phyloP scores from a whole-genome alignment of 768 basidiomycete species.

The Termitomyces bulborhizus region DNA sequence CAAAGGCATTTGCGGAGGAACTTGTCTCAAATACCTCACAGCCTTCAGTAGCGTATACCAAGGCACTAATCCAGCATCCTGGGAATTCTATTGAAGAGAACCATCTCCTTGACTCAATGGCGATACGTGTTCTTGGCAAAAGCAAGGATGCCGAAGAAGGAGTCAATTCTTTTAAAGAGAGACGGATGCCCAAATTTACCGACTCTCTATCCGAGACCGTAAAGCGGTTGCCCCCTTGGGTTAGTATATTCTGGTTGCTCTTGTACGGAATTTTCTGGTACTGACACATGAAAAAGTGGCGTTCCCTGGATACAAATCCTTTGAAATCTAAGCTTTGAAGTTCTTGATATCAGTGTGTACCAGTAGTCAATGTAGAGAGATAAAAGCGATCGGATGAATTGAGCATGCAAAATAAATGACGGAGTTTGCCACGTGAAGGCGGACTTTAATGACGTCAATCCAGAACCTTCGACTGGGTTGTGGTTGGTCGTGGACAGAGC shows the following conservation, averaged over 20 bases:
- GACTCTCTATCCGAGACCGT: constrained; percentile 36
- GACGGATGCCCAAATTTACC: constrained; percentile 35
- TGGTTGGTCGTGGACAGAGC: not conserved
- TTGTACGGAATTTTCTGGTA: not conserved
- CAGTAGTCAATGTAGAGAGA: too few species aligned
- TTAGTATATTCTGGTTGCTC: constrained; percentile 18
- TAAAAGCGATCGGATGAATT: too few species aligned
- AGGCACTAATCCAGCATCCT: constrained; percentile 45
- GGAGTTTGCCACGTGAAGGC: not conserved
- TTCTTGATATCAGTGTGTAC: not conserved
- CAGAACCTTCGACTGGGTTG: constrained; percentile 3
- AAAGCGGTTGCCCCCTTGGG: constrained; percentile 48
- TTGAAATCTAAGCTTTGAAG: constrained; percentile 12
- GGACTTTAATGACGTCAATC: constrained; percentile 5
- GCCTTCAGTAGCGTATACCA: constrained; percentile 43
- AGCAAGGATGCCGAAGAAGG: constrained; percentile 42
- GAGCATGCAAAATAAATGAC: too few species aligned
- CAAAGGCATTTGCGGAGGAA: constrained; percentile 45
- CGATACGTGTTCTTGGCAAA: constrained; percentile 32
- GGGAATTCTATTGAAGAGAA: constrained; percentile 46
- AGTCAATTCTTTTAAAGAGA: constrained; percentile 41
- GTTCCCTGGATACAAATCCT: constrained; percentile 10
- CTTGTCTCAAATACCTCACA: constrained; percentile 46
- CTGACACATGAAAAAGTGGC: constrained; percentile 8
- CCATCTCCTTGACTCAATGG: constrained; percentile 46